Evolutionary conservation across 106 monocot genomes (phyloP).

Genomic region (Acorus calamus): DNA sequence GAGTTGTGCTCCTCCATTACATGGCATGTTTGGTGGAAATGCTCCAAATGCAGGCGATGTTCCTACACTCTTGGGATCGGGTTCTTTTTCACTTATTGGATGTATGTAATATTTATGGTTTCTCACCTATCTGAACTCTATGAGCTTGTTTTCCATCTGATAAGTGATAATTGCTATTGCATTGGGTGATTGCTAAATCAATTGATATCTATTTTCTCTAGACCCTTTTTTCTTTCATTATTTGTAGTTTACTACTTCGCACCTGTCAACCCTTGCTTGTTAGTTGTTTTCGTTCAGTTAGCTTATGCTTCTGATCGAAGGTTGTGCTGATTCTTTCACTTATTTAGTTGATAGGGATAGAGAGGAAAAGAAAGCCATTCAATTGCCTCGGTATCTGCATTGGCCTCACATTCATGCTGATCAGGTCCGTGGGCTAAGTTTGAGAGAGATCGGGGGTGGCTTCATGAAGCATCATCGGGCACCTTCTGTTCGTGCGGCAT

Average conservation of each 20-base stretch:
- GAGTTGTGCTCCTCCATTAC: constrained; percentile 41
- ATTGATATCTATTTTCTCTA: too few species aligned
- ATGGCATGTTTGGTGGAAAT: constrained; percentile 28
- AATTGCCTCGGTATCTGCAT: constrained; percentile 52
- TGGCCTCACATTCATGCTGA: constrained; percentile 98
- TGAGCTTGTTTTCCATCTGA: too few species aligned
- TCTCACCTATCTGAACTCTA: too few species aligned
- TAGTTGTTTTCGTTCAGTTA: neutral
- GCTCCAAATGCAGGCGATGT: constrained; percentile 77
- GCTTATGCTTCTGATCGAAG: neutral
- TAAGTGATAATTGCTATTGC: too few species aligned
- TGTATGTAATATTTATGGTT: constrained; percentile 31
- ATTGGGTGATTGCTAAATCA: too few species aligned
- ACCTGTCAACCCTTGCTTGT: neutral
- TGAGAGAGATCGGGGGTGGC: constrained; percentile 97
- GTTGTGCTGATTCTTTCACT: constrained; percentile 5
- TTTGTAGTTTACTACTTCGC: too few species aligned
- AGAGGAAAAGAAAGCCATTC: constrained; percentile 29
- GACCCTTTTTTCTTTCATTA: neutral
- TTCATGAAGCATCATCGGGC: constrained; percentile 82
- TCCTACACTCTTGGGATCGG: constrained; percentile 81
- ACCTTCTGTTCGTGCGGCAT: constrained; percentile 85
- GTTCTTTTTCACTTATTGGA: constrained; percentile 77
- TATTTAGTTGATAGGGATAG: constrained; percentile 54
- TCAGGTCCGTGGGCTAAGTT: constrained; percentile 83